Evolutionary conservation across 495 filamentous ascomycete genomes (phyloP), one percentile per base, ranked within the genome.

Genomic region (Podospora conica): DNA sequence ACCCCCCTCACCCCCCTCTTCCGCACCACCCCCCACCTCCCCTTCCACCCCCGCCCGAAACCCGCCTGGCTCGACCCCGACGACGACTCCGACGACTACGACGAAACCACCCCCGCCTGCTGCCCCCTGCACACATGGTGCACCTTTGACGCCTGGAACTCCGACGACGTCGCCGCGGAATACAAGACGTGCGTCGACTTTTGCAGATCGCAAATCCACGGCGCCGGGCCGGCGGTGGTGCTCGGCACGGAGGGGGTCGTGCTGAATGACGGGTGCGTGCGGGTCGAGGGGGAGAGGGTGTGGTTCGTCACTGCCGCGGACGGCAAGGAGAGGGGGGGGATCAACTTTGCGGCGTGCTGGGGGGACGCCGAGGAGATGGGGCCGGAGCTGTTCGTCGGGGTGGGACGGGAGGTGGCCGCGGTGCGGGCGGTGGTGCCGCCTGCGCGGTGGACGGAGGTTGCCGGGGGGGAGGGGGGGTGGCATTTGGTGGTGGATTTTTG

Each of bases 331-430:
- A 9, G 8, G 11, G 54, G 23, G 4, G 3, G 61, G 18, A n/a
- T 63, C 1, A 63, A 63, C 53, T 63, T 63, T 29, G 61, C 61
- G 18, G 61, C 61, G 21, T 63, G 61, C 24, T 63, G 61, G 61
- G 61, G 61, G 7, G 61, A 63, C n/a, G 21, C 53, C 6, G 61
- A 23, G 15, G 40, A n/a, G 40, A 48, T 63, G 9, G 61, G 61
- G 18, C 48, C 61, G 15, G 61, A 63, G 61, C 7, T 63, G 40
- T 63, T 55, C 15, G 53, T 63, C 15, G 53, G 24, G n/a, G 23
- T 55, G 9, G 48, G 28, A 0, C 15, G 27, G 25, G 61, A 63
- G 25, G 24, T 63, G 0, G 23, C 11, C 3, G 61, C 33, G 48
- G 48, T 28, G 24, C n/a, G 22, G 61, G 22, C 28, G n/a, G 25